Evolutionary conservation across 805 yeast genomes (phyloP).

Genomic region (Metschnikowia corniflorae): DNA sequence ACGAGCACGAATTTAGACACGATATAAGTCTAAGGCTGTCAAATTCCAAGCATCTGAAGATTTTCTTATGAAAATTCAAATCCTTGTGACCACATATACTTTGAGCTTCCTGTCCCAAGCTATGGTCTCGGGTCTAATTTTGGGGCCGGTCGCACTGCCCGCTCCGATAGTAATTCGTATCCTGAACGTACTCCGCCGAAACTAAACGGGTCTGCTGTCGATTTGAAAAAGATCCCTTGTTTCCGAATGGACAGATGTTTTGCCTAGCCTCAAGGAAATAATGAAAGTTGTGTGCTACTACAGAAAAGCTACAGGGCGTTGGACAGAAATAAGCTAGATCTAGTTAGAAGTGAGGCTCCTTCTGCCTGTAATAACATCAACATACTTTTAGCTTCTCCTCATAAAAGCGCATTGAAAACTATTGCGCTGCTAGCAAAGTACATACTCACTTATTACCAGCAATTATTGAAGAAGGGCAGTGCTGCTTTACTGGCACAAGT

Average conservation of each 20-base stretch:
- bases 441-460: constrained; percentile 9
- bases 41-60: no score
- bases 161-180: no score
- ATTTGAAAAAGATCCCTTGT: no score
- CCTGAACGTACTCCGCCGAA: no score
- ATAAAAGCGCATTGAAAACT: background rate
- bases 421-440: constrained; percentile 9
- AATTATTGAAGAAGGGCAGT: constrained; percentile 7
- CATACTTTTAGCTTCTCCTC: constrained; percentile 5
- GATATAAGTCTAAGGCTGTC: no score
- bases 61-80: no score
- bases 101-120: no score
- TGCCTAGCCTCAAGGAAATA: background rate
- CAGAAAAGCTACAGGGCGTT: constrained; percentile 13
- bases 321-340: constrained; percentile 7
- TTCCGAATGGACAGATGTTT: background rate
- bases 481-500: constrained; percentile 13
- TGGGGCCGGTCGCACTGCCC: no score
- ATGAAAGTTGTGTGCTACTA: constrained; percentile 5
- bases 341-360: constrained; percentile 11
- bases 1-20: no score
- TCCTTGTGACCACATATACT: no score
- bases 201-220: no score
- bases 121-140: no score
- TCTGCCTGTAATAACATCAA: constrained; percentile 10